These are phyloP conservation scores for Neofusicoccum parvum DNA, from an alignment of 2,329 filamentous ascomycete species.

Conservation along the genomic window DNA sequence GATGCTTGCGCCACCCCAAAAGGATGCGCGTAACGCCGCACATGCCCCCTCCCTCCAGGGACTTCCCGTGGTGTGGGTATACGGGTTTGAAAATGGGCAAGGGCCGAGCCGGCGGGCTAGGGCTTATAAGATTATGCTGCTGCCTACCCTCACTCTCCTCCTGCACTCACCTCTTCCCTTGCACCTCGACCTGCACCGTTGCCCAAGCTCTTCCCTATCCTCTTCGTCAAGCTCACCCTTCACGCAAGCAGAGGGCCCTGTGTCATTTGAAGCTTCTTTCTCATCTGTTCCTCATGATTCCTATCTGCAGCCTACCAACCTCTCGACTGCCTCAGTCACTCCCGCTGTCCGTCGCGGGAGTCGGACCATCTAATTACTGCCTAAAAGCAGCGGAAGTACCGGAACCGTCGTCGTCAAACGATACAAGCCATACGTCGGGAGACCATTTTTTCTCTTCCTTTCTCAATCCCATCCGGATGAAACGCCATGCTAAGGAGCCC, in stretches of 20 bases:
- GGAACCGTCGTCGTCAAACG: not conserved
- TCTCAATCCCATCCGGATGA: slow-evolving; percentile 11
- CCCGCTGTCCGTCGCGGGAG: not conserved
- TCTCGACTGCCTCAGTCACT: not conserved
- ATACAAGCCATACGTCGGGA: slow-evolving; percentile 8
- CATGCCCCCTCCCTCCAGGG: not conserved
- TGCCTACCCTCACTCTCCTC: not conserved
- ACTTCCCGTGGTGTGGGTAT: too few relatives aligned
- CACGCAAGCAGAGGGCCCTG: not conserved
- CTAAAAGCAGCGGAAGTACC: not conserved
- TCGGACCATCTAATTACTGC: not conserved
- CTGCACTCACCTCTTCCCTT: not conserved
- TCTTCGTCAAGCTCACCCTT: too few relatives aligned
- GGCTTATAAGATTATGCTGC: not conserved
- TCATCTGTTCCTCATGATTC: slow-evolving; percentile 5
- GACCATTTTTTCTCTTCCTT: slow-evolving; percentile 16
- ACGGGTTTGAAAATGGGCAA: too few relatives aligned
- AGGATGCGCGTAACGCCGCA: not conserved
- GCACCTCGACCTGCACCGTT: not conserved
- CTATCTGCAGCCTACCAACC: slow-evolving; percentile 11
- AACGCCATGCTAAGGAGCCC: slow-evolving; percentile 15
- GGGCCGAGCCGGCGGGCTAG: not conserved
- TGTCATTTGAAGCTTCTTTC: not conserved
- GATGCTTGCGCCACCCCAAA: not conserved
- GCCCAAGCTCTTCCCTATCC: not conserved